Conservation (phyloP, 495 filamentous ascomycete genomes). For the Lepidopterella palustris region DNA sequence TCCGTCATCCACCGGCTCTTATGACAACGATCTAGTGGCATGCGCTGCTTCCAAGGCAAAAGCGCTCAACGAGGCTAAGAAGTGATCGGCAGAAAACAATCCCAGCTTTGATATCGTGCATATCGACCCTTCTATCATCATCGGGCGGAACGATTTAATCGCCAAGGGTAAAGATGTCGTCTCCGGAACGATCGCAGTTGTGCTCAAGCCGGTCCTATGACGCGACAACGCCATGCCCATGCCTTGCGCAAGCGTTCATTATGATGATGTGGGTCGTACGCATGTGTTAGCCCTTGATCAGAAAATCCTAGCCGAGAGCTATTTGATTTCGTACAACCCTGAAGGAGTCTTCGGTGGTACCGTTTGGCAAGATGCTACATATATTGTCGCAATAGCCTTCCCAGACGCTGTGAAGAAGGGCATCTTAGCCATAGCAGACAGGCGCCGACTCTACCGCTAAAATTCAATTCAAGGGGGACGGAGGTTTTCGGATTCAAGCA, state of each 20-base stretch:
- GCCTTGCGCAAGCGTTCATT: slow-evolving; percentile 1
- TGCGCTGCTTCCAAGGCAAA: slow-evolving; percentile 34
- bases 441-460: background rate
- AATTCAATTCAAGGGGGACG: slow-evolving; percentile 1
- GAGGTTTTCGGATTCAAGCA: slow-evolving; percentile 16
- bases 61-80: slow-evolving; percentile 41
- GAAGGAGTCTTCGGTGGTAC: slow-evolving; percentile 2
- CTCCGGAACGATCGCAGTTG: slow-evolving; percentile 9
- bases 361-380: slow-evolving; percentile 2
- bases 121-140: slow-evolving; percentile 43
- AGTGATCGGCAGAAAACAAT: slow-evolving; percentile 38
- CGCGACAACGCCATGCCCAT: background rate
- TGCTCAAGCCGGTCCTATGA: background rate
- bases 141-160: slow-evolving; percentile 42
- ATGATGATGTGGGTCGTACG: slow-evolving; percentile 18
- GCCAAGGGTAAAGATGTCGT: slow-evolving; percentile 31
- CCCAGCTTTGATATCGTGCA: slow-evolving; percentile 44
- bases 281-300: slow-evolving; percentile 19
- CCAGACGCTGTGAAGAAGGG: slow-evolving; percentile 6
- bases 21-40: slow-evolving; percentile 26
- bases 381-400: slow-evolving; percentile 11
- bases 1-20: background rate
- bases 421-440: slow-evolving; percentile 14
- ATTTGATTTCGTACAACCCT: background rate
- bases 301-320: slow-evolving; percentile 14